Percentiles rank a stretch among this genome's conserved stretches.
Conservation (phyloP, 208 protist species). For the Trypanosoma avium region DNA sequence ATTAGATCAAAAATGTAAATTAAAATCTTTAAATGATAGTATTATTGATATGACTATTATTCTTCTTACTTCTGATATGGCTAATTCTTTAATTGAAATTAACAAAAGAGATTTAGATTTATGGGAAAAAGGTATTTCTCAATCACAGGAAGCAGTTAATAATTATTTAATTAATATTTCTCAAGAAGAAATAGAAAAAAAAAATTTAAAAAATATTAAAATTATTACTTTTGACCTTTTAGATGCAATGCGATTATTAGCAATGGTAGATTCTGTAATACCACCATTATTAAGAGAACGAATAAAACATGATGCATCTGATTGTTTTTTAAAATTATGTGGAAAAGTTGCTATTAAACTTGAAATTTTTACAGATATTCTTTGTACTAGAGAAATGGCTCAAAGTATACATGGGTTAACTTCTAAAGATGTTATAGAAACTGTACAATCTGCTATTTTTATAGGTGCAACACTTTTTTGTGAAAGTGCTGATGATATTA, state of each 20-base stretch:
- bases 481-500: slow-evolving; percentile 17
- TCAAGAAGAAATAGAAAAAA: not conserved
- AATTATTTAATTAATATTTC: not conserved
- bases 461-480: slow-evolving; percentile 27
- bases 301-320: slow-evolving; percentile 1
- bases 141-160: not conserved
- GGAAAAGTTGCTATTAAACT: slow-evolving; percentile 2
- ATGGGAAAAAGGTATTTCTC: slow-evolving; percentile 16
- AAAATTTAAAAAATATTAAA: not conserved
- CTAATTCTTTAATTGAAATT: not conserved
- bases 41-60: slow-evolving; percentile 21
- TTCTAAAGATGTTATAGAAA: slow-evolving; percentile 20
- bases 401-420: slow-evolving; percentile 14
- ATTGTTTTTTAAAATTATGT: slow-evolving; percentile 23
- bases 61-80: slow-evolving; percentile 16
- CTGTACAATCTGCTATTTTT: slow-evolving; percentile 18
- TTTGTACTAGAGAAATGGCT: slow-evolving; percentile 22
- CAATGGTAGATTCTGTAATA: slow-evolving; percentile 11
- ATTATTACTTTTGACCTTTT: slow-evolving; percentile 20
- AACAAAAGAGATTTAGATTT: not conserved
- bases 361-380: slow-evolving; percentile 22
- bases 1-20: not conserved
- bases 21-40: slow-evolving; percentile 14
- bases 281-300: slow-evolving; percentile 15
- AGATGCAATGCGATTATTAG: slow-evolving; percentile 15